A percentile compares a stretch with the other conserved stretches of the same genome.
These are phyloP conservation scores for Centella asiatica DNA, from an alignment of 129 eudicot species.

Conservation along the genomic window DNA sequence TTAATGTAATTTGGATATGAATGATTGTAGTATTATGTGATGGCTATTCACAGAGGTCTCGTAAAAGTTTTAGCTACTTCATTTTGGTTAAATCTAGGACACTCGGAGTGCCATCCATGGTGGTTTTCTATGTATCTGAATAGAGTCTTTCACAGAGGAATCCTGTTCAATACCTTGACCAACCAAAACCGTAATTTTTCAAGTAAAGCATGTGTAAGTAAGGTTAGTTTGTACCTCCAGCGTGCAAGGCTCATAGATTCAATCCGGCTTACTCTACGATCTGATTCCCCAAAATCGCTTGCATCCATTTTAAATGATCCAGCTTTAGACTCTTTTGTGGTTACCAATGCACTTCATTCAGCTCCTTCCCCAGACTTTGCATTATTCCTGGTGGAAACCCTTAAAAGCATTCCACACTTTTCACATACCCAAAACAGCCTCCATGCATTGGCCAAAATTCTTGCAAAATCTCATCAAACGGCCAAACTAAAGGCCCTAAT, in stretches of 20 bases:
- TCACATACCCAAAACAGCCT: constrained; percentile 66
- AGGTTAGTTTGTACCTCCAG: constrained; percentile 55
- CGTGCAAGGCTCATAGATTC: constrained; percentile 71
- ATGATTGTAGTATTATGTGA: constrained; percentile 2
- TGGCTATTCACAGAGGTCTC: constrained; percentile 13
- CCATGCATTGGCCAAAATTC: constrained; percentile 58
- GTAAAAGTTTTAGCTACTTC: neutral
- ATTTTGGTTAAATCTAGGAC: neutral
- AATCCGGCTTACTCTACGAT: constrained; percentile 53
- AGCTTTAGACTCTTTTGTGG: constrained; percentile 72
- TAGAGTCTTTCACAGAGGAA: constrained; percentile 1
- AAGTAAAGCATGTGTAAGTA: constrained; percentile 24
- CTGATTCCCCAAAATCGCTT: constrained; percentile 36
- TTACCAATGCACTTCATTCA: constrained; percentile 58
- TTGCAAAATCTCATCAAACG: constrained; percentile 49
- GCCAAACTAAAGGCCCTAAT: constrained; percentile 50
- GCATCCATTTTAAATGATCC: constrained; percentile 41
- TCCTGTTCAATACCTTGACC: constrained; percentile 9
- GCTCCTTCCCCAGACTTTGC: constrained; percentile 83
- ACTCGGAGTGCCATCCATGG: constrained; percentile 2
- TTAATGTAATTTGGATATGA: neutral
- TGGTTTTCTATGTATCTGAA: constrained; percentile 10
- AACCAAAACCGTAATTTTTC: constrained; percentile 29
- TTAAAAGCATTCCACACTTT: constrained; percentile 49
- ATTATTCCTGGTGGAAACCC: constrained; percentile 46